phyloP scores from a whole-genome alignment of 306 rosid species.

The Senna siamea region DNA sequence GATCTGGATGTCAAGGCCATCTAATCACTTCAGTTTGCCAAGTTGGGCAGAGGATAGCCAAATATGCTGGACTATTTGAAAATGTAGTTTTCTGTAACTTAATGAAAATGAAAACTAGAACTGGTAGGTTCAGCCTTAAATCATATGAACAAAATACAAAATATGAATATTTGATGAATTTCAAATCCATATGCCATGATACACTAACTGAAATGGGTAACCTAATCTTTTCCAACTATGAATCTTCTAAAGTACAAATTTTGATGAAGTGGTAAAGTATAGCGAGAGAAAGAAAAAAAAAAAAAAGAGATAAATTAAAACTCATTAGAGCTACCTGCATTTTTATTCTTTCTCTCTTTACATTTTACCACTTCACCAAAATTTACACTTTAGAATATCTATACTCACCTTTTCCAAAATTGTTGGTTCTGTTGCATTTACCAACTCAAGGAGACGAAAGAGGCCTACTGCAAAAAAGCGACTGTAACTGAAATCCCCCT shows the following conservation, averaged over 20 bases:
- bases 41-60: background rate
- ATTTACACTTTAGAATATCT: no score
- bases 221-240: no score
- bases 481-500: slow-evolving; percentile 80
- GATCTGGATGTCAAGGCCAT: slow-evolving; percentile 33
- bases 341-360: no score
- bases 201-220: slow-evolving; percentile 13
- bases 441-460: slow-evolving; percentile 87
- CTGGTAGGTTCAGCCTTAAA: slow-evolving; percentile 20
- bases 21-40: slow-evolving; percentile 15
- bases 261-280: no score
- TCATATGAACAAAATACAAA: background rate
- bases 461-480: slow-evolving; percentile 95
- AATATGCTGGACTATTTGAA: slow-evolving; percentile 15
- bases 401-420: slow-evolving; percentile 76
- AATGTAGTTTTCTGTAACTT: slow-evolving; percentile 15
- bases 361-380: no score
- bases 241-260: no score
- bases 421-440: slow-evolving; percentile 81
- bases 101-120: slow-evolving; percentile 26
- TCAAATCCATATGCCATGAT: slow-evolving; percentile 15
- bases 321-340: no score
- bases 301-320: no score
- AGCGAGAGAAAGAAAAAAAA: no score
- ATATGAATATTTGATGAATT: background rate